Percentiles rank a stretch among this genome's conserved stretches.
These are phyloP conservation scores for Calonectria pteridis DNA, from an alignment of 2,329 filamentous ascomycete genomes.

Conservation along the genomic window DNA sequence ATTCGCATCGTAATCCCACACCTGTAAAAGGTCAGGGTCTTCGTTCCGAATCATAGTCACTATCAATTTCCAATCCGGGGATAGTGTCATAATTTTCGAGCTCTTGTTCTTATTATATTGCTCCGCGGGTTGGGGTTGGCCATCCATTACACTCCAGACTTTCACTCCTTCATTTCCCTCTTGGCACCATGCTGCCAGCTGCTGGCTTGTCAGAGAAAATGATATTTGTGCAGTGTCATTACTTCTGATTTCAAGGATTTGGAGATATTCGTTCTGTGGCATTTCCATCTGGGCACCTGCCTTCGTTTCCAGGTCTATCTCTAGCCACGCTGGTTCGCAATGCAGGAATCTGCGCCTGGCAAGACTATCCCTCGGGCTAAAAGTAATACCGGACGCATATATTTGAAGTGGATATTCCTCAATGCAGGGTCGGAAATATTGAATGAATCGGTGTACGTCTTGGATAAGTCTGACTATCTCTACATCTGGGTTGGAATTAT, in stretches of 20 bases:
- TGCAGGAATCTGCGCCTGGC: neutral
- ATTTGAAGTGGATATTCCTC: neutral
- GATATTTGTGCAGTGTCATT: neutral
- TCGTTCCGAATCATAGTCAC: neutral
- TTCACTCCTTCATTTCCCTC: too few species aligned
- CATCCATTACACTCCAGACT: neutral
- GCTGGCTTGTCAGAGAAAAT: neutral
- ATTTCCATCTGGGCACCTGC: neutral
- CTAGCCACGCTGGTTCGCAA: neutral
- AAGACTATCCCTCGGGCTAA: neutral
- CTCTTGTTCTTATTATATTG: neutral
- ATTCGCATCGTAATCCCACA: neutral
- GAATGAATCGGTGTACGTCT: neutral
- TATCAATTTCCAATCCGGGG: neutral
- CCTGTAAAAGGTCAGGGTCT: neutral
- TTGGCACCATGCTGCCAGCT: neutral
- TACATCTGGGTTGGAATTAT: too few species aligned
- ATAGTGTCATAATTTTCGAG: neutral
- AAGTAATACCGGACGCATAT: neutral
- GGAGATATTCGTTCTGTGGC: neutral
- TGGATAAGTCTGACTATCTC: neutral
- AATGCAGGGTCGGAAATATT: neutral
- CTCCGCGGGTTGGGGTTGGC: neutral
- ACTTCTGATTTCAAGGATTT: neutral
- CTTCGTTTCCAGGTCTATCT: neutral